Evolutionary conservation across 495 filamentous ascomycete genomes (phyloP), one percentile per base, ranked within the genome.

Genomic region (Penicillium turbatum): DNA sequence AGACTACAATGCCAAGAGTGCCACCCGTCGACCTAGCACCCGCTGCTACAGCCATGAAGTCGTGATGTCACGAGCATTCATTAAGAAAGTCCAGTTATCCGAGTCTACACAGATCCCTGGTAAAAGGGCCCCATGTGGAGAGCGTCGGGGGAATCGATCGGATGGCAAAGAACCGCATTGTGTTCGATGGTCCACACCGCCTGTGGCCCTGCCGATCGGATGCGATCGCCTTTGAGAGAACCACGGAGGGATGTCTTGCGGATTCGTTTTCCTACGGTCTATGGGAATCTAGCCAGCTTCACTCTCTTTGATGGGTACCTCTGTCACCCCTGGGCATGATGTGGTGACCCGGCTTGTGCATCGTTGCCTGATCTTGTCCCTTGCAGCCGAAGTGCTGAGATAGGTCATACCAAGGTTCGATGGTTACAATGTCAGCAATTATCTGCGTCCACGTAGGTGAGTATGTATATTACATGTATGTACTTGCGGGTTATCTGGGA

Each of bases 181-280:
- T 37, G 21, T 34, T 48, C 35, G n/a, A 15, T 17, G n/a, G n/a
- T 17, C 19, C 46, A 36, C 46, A 48, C 46, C 46, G 46, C 46
- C 21, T 32, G 27, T 19, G n/a, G 7, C 32, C 9, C 24, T 30
- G 21, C 21, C 45, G 45, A 36, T 48, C 45, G 6, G 29, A 36
- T 26, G 26, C 27, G 40, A 44, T 44, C 27, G 27, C 21, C 21
- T 48, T 21, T 21, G 44, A 35, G 13, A 37, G 32, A 37, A 37
- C 32, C 46, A 36, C 31, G 29, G 21, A 11, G n/a, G 7, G 4
- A 5, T 36, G 13, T 27, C 13, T 27, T 37, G 21, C n/a, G 32
- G 27, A 37, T 21, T n/a, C 6, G 5, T 27, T 10, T 12, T 27
- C 34, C 19, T 21, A 21, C 34, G 29, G 29, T 36, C 27, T 35